Percentiles rank a stretch among this genome's conserved stretches.
Conservation (phyloP, 2,329 filamentous ascomycete genomes). For the Ophiocordyceps australis region DNA sequence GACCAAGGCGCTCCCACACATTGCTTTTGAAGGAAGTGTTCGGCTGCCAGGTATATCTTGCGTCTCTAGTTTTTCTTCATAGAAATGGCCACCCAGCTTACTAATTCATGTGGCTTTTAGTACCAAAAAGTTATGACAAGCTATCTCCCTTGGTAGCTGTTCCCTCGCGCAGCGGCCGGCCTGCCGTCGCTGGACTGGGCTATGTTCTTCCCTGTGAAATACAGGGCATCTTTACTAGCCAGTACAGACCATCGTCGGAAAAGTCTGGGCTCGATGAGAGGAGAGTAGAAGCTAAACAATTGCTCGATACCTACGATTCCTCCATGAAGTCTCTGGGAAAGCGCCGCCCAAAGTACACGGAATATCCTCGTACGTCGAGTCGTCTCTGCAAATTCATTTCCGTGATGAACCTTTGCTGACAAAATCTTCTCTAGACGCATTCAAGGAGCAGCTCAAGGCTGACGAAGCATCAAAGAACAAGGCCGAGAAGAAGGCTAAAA, state of each 20-base stretch:
- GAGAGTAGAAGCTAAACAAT: constrained; percentile 17
- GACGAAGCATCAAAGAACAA: constrained; percentile 26
- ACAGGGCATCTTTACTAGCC: constrained; percentile 21
- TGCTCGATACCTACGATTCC: constrained; percentile 21
- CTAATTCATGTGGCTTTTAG: constrained; percentile 2
- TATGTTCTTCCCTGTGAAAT: constrained; percentile 23
- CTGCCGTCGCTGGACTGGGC: constrained; percentile 19
- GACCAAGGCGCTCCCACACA: constrained; percentile 18
- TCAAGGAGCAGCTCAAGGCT: constrained; percentile 26
- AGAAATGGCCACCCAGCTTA: neutral
- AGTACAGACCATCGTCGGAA: constrained; percentile 20
- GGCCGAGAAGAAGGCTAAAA: constrained; percentile 24
- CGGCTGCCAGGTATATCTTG: constrained; percentile 16
- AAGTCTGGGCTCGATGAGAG: constrained; percentile 22
- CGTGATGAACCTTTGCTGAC: neutral
- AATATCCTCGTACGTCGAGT: constrained; percentile 19
- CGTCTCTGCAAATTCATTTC: neutral
- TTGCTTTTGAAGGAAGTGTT: constrained; percentile 18
- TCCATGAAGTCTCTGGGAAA: constrained; percentile 22
- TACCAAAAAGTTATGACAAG: constrained; percentile 25
- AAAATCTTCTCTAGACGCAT: constrained; percentile 12
- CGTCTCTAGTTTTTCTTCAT: neutral
- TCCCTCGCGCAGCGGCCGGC: constrained; percentile 17
- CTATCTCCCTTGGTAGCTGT: constrained; percentile 22
- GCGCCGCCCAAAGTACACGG: constrained; percentile 25